Evolutionary conservation across 768 basidiomycete species (phyloP), one percentile per base, ranked within the genome.

Genomic region (Vararia minispora): DNA sequence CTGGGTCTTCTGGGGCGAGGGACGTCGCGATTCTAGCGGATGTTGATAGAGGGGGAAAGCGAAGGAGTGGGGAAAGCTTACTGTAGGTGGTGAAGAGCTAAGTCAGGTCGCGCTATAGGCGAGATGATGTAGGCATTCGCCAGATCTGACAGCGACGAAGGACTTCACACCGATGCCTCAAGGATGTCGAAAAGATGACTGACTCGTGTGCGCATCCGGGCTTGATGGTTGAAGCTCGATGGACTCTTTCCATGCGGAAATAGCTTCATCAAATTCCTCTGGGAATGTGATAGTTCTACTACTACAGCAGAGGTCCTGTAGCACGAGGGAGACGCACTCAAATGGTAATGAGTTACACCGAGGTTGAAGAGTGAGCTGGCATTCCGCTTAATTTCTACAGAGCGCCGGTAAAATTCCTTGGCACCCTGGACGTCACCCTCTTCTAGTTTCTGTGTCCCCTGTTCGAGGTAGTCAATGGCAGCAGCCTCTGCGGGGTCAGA

Each of bases 251-350:
- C 88, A 91, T 24, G 80, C 75, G 28, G 73, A 61, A 45, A 91
- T 90, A 22, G 88, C 88, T 24, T 82, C 75, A 50, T 87, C 81
- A 56, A 78, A 91, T 55, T 90, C 83, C 73, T 89, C 87, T 91
- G 51, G 9, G 17, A 33, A 10, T 23, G 22, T 25, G 8, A 33
- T 11, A 31, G 11, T 20, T 33, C 11, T 25, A 40, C 28, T 35
- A 27, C 29, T 39, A 31, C 13, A 31, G 29, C 16, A 13, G 11
- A 28, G 40, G 21, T 33, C 21, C 16, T 36, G 34, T n/a, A n/a
- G n/a, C n/a, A n/a, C 39, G 28, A 43, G 12, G 33, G 42, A 17
- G 37, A 67, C 77, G 41, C 55, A 89, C 86, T 88, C 33, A 89
- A 71, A 57, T 90, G 87, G 56, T 89, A 90, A 52, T 86, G 79